Evolutionary conservation across 257 asterid species (phyloP).

Genomic region (Lithospermum erythrorhizon): DNA sequence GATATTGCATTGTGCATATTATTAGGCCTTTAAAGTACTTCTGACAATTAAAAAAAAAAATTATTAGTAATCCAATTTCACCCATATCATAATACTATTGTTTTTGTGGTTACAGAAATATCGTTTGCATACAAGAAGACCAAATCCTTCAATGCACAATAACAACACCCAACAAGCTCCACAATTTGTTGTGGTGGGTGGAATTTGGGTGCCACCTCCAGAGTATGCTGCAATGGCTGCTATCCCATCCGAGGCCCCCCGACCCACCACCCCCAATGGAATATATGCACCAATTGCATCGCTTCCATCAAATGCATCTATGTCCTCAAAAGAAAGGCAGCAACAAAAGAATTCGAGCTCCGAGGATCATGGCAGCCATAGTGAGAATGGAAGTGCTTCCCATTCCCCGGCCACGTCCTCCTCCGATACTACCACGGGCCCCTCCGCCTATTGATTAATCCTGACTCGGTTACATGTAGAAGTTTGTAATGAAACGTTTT

Average conservation of each 20-base stretch:
- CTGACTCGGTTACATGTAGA: background rate
- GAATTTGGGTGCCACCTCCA: slow-evolving; percentile 30
- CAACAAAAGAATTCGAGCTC: slow-evolving; percentile 11
- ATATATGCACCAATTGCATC: slow-evolving; percentile 44
- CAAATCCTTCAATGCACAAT: slow-evolving; percentile 25
- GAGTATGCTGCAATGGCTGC: slow-evolving; percentile 28
- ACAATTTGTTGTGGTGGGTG: slow-evolving; percentile 28
- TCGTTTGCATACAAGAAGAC: slow-evolving; percentile 54
- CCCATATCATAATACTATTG: background rate
- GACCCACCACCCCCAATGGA: slow-evolving; percentile 22
- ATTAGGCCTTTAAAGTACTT: no score
- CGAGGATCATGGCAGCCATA: slow-evolving; percentile 13
- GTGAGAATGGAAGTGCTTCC: slow-evolving; percentile 19
- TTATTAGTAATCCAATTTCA: no score
- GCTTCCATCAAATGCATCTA: slow-evolving; percentile 19
- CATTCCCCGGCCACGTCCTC: slow-evolving; percentile 39
- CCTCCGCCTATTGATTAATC: slow-evolving; percentile 3
- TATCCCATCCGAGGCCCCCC: slow-evolving; percentile 24
- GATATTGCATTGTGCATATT: no score
- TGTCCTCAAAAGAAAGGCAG: slow-evolving; percentile 17
- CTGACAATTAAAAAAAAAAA: no score
- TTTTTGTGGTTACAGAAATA: slow-evolving; percentile 26
- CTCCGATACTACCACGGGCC: slow-evolving; percentile 36
- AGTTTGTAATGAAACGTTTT: background rate
- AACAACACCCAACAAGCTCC: slow-evolving; percentile 13